Conservation (phyloP, 106 monocot genomes). For the Dioscorea dumetorum region DNA sequence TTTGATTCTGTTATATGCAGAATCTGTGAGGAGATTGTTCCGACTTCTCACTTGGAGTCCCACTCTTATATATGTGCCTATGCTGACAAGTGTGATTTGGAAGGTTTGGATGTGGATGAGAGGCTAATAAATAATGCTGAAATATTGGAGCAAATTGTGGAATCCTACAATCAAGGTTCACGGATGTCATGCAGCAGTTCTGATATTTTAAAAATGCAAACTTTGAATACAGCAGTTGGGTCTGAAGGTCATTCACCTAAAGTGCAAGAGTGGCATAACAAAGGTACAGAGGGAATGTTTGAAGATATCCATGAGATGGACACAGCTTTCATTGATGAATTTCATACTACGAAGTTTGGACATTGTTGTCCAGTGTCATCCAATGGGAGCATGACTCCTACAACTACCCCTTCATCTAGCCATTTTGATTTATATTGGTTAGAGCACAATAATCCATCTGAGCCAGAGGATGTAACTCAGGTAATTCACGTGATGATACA, state of each 20-base stretch:
- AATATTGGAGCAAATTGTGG: conserved; percentile 48
- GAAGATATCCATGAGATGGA: conserved; percentile 84
- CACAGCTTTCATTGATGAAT: conserved; percentile 63
- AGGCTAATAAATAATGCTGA: conserved; percentile 38
- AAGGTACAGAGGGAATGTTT: conserved; percentile 68
- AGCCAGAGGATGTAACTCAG: conserved; percentile 56
- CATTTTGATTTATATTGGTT: conserved; percentile 74
- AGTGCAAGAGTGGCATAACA: conserved; percentile 48
- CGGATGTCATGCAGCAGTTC: conserved; percentile 26
- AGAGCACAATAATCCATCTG: conserved; percentile 45
- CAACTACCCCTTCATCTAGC: conserved; percentile 44
- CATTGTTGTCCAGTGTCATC: conserved; percentile 30
- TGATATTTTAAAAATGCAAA: conserved; percentile 41
- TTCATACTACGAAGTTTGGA: conserved; percentile 36
- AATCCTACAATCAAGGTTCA: conserved; percentile 33
- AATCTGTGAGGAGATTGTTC: conserved; percentile 59
- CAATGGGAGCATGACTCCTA: conserved; percentile 52
- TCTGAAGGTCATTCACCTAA: conserved; percentile 40
- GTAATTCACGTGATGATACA: conserved; percentile 9
- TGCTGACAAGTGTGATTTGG: conserved; percentile 68
- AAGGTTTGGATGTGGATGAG: conserved; percentile 45
- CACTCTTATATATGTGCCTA: conserved; percentile 74
- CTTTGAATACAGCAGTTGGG: conserved; percentile 14
- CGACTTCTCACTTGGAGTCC: conserved; percentile 41
- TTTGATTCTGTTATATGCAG: conserved; percentile 54